phyloP scores from a whole-genome alignment of 2,329 filamentous ascomycete genomes.

The Rosellinia necatrix region DNA sequence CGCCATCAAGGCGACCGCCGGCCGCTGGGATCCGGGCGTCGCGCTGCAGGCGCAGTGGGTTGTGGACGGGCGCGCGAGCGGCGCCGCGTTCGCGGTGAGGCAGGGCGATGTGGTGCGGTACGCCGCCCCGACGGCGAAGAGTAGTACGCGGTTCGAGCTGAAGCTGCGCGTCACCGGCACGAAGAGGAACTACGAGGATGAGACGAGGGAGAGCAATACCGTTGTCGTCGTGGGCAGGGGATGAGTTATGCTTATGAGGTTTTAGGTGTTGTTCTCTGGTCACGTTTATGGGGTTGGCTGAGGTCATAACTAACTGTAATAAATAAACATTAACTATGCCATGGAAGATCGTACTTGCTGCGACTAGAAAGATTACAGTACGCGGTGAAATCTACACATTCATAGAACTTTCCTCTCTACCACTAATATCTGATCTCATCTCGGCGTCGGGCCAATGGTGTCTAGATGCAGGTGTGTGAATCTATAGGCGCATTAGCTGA shows the following conservation, averaged over 20 bases:
- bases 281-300: too few relatives aligned
- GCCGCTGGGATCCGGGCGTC: constrained; percentile 32
- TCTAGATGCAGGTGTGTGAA: too few relatives aligned
- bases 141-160: constrained; percentile 9
- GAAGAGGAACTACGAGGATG: constrained; percentile 29
- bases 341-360: too few relatives aligned
- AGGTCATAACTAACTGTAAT: too few relatives aligned
- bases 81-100: constrained; percentile 23
- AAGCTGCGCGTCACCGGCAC: constrained; percentile 26
- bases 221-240: constrained; percentile 11
- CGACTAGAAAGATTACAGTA: too few relatives aligned
- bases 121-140: neutral
- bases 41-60: constrained; percentile 29
- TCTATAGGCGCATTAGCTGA: too few relatives aligned
- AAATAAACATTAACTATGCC: too few relatives aligned
- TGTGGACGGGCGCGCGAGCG: constrained; percentile 22
- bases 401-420: too few relatives aligned
- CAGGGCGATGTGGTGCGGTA: constrained; percentile 22
- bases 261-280: too few relatives aligned
- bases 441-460: too few relatives aligned
- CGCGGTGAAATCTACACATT: too few relatives aligned
- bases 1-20: constrained; percentile 20
- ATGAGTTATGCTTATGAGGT: neutral
- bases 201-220: constrained; percentile 24
- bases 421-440: too few relatives aligned